These are phyloP conservation scores for Candida nemodendra DNA, from an alignment of 805 yeast species.

Conservation along the genomic window DNA sequence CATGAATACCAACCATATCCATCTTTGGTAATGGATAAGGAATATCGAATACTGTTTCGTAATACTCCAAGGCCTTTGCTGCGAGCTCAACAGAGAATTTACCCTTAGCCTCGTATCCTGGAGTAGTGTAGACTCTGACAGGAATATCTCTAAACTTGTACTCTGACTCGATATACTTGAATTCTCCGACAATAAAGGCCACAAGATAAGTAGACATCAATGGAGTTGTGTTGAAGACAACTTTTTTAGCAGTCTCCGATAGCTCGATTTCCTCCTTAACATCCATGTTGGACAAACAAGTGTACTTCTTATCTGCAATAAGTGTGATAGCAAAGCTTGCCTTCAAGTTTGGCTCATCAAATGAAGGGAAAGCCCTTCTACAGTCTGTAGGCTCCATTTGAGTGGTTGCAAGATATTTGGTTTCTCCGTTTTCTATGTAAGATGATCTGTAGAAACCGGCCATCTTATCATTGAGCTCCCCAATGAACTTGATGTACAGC, in stretches of 20 bases:
- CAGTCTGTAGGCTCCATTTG: conserved; percentile 64
- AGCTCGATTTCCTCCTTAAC: conserved; percentile 26
- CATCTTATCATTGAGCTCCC: conserved; percentile 52
- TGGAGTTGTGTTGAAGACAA: conserved; percentile 48
- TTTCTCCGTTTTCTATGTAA: conserved; percentile 43
- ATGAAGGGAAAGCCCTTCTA: conserved; percentile 57
- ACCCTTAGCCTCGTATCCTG: conserved; percentile 47
- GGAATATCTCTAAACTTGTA: conserved; percentile 48
- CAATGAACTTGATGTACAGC: conserved; percentile 40
- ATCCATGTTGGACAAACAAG: conserved; percentile 51
- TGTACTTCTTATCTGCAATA: conserved; percentile 36
- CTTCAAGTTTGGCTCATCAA: conserved; percentile 56
- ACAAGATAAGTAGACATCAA: conserved; percentile 55
- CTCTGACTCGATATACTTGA: conserved; percentile 49
- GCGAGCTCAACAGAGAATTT: conserved; percentile 48
- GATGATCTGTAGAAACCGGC: conserved; percentile 56
- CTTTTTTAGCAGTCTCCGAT: conserved; percentile 23
- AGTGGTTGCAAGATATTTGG: conserved; percentile 50
- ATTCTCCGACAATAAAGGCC: conserved; percentile 60
- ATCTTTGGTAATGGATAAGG: conserved; percentile 79
- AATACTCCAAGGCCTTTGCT: conserved; percentile 53
- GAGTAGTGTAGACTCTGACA: conserved; percentile 53
- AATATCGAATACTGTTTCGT: conserved; percentile 47
- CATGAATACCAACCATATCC: conserved; percentile 78
- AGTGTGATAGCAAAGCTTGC: conserved; percentile 53